These are phyloP conservation scores for Aspergillus homomorphus DNA, from an alignment of 495 filamentous ascomycete species.

Conservation along the genomic window DNA sequence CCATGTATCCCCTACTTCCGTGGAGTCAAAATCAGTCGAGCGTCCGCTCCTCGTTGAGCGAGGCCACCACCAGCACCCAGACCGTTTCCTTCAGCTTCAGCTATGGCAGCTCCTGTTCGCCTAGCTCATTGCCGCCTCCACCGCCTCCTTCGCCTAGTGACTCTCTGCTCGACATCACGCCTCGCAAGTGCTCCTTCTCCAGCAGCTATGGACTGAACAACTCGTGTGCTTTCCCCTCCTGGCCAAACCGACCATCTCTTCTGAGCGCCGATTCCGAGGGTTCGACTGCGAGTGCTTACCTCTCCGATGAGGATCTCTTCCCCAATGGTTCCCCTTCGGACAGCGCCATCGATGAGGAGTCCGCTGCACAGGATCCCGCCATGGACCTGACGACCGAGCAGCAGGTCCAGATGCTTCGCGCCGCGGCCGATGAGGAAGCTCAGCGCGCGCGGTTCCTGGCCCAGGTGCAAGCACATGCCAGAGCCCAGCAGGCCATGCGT, in stretches of 20 bases:
- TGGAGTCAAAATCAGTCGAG: constrained; percentile 24
- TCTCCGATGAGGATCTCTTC: constrained; percentile 54
- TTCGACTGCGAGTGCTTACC: constrained; percentile 38
- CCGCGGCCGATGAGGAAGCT: constrained; percentile 38
- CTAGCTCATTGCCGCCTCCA: constrained; percentile 35
- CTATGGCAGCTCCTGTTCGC: constrained; percentile 37
- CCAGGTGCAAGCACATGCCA: constrained; percentile 45
- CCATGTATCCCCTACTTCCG: constrained; percentile 24
- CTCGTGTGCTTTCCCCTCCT: constrained; percentile 53
- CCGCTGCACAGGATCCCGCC: constrained; percentile 22
- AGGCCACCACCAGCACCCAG: constrained; percentile 30
- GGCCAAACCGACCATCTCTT: constrained; percentile 50
- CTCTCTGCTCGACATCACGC: constrained; percentile 42
- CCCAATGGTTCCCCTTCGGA: constrained; percentile 35
- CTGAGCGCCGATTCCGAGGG: constrained; percentile 33
- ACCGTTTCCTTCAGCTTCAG: constrained; percentile 40
- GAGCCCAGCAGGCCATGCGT: constrained; percentile 42
- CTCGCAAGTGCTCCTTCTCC: constrained; percentile 48
- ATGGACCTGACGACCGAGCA: constrained; percentile 40
- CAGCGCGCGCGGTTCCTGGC: constrained; percentile 44
- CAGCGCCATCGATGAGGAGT: constrained; percentile 33
- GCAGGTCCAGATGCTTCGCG: constrained; percentile 41
- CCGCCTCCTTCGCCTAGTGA: constrained; percentile 42
- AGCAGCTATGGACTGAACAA: constrained; percentile 40
- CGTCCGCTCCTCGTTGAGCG: constrained; percentile 23